Base-by-base conservation (phyloP, 2,329 filamentous ascomycete species). In the Geosmithia flava region DNA sequence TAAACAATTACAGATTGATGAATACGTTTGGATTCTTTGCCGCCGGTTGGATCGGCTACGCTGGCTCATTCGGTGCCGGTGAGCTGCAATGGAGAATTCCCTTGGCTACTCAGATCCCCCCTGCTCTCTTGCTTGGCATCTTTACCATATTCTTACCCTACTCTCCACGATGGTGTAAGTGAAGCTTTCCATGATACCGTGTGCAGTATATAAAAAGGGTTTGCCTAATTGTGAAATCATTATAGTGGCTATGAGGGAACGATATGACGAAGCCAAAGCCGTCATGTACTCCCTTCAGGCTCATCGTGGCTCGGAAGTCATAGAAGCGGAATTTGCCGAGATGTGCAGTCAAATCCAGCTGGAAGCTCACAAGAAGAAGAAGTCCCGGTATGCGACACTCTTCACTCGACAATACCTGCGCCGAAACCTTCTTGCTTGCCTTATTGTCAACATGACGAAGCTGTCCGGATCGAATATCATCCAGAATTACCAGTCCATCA, bases 1-100 rank as follows among this genome's bases (percentile, higher is more conserved):
- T 13, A 37, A 37, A 11, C 6, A 37, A 7, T 16, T 37, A 3
- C 33, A 37, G 33, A 37, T 53, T 65, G 44, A 58, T 64, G 50
- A 63, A 63, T 30, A 57, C 62, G 1, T 48, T 64, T 6, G 68
- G 67, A 3, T 68, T 62, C 47, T 62, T 65, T 51, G 47, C 55
- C 13, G 67, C 64, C 2, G 62, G 61, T 41, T 69, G 66, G 65
- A 61, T 69, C 41, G 67, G 66, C 2, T 68, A 66, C 48, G 61
- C 57, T 2, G 60, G 64, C 10, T 56, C 56, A 3, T 66, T 59
- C 47, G 58, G 57, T 6, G 20, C 50, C 13, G 58, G 59, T 0
- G 55, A 62, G 46, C 45, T 54, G 1, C 61, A 65, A 48, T 66
- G 64, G 65, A 54, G 61, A 1, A 56, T 64, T 13, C 60, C 60